Base-by-base conservation (phyloP, 371 early-diverging fungal species). In the Rhizomucor pusillus region DNA sequence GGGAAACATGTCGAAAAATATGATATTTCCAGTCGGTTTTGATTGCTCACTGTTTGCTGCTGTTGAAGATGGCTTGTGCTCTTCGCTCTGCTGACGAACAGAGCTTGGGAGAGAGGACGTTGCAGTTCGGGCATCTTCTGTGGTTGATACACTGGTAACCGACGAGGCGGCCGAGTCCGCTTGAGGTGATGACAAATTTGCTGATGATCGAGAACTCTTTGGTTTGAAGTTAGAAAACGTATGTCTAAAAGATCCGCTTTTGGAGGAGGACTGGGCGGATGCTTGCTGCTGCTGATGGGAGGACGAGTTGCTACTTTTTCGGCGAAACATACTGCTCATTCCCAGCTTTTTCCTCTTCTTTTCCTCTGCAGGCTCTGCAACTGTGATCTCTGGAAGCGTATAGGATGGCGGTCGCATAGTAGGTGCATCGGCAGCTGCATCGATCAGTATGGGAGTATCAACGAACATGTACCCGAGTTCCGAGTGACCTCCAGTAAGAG, bases 1-100 rank as follows among this genome's bases (percentile, higher is more conserved):
- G 1, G 52, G 52, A 43, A 52, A 52, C 52, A 52, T 52, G 22
- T 52, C 52, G 29, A 52, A 52, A 16, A 43, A 52, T 1, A 29
- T 36, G 13, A 50, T 19, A 10, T 35, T 50, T 29, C 29, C 29
- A 7, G 29, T 29, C 29, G n/a, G n/a, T n/a, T 29, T 29, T 29
- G 29, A 7, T 29, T n/a, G n/a, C n/a, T 7, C 29, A 29, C 29
- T 7, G 29, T 29, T 29, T 3, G 3, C 7, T 29, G 5, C 29
- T 7, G 29, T 29, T 29, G 29, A 29, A 29, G 29, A 29, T 7
- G 3, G 29, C 29, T 29, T n/a, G n/a, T n/a, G 29, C 7, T 7
- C 29, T 29, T 29, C 29, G 29, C 29, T 29, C 7, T 29, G 29
- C 29, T 29, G 29, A 29, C 7, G 29, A 3, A 29, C 7, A 7